A percentile compares a stretch with the other conserved stretches of the same genome.
phyloP scores from a whole-genome alignment of 257 asterid species.

The Solanum pennellii region DNA sequence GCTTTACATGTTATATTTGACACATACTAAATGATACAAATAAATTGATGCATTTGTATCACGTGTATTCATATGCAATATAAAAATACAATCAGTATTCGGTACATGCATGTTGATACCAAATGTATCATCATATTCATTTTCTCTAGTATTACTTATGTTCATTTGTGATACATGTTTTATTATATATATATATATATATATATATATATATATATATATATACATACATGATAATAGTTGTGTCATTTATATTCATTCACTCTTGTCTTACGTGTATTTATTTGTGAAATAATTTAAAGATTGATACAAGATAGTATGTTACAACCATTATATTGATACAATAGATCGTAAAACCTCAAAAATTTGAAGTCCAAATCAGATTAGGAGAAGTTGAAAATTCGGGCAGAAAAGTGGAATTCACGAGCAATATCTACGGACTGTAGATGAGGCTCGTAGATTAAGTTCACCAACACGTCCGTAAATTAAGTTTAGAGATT shows the following conservation, averaged over 20 bases:
- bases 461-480: background rate
- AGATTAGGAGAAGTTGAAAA: background rate
- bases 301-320: too few relatives aligned
- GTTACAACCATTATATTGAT: background rate
- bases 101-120: background rate
- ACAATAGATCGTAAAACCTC: background rate
- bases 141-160: background rate
- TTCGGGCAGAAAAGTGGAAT: background rate
- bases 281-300: background rate
- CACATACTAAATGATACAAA: background rate
- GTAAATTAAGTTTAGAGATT: background rate
- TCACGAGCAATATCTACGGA: background rate
- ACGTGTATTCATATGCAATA: background rate
- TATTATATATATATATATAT: too few relatives aligned
- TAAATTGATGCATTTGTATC: background rate
- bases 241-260: background rate
- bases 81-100: background rate
- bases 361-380: background rate
- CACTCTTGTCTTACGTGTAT: background rate
- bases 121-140: background rate
- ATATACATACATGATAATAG: background rate
- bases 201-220: too few relatives aligned
- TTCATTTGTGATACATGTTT: background rate
- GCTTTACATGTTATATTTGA: background rate
- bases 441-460: background rate